Evolutionary conservation across 2,329 filamentous ascomycete genomes (phyloP), one percentile per base, ranked within the genome.

Genomic region (Metarhizium robertsii): DNA sequence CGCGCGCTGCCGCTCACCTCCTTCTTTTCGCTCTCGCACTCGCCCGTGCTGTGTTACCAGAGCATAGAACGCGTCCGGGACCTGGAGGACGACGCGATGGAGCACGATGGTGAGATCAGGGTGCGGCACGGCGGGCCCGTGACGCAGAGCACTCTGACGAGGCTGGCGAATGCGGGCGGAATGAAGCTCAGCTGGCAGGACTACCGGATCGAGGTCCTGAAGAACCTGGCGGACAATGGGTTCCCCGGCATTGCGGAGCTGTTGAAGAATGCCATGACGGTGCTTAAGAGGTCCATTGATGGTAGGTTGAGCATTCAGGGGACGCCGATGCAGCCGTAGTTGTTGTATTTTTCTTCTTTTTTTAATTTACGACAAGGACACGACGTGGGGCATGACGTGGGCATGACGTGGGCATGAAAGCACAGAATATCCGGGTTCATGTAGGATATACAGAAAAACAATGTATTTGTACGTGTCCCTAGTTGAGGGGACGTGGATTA

Each of bases 201-300:
- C 52, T 95, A 91, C 67, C 79, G 87, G 56, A 74, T 90, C 6
- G 79, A 82, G n/a, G 85, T 92, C 59, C 71, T 95, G 55, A 76
- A 78, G 52, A 83, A 84, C 70, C 69, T 95, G 58, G 85, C 86
- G 57, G 73, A 71, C 6, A 79, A 78, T 53, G 87, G 86, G 0
- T 76, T 87, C 49, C 71, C 69, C 11, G 90, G 90, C 0, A 76
- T 92, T 34, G 79, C 80, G 16, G 78, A 85, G 59, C 71, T 95
- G 63, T 86, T 95, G 78, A 87, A 87, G 68, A 89, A 84, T 62
- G 92, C 88, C 1, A 90, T 94, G 81, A 90, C 86, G 66, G 83
- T 86, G 52, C 70, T 92, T 61, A 84, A 83, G 70, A 80, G 74
- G 57, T 69, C 71, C 38, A 71, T 69, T 62, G 67, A 71, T 36